Base-by-base conservation (phyloP, 1,139 yeast genomes). In the Sporopachydermia cereana region DNA sequence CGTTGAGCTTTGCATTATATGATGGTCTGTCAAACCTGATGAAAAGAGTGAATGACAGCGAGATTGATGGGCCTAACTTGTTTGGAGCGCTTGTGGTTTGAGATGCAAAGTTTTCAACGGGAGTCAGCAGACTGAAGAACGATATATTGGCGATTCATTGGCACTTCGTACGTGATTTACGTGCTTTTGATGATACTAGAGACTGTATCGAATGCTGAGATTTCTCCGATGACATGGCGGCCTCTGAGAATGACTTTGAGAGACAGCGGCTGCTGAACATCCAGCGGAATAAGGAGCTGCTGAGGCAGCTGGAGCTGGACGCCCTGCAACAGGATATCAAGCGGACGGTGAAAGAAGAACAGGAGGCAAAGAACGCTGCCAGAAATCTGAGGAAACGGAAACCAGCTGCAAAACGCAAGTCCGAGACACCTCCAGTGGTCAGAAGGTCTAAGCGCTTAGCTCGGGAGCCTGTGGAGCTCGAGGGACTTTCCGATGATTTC, bases 221-320 rank as follows among this genome's bases (percentile, higher is more conserved):
- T n/a, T n/a, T n/a, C n/a, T n/a, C n/a, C n/a, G n/a, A n/a, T n/a
- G n/a, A n/a, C n/a, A n/a, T n/a, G n/a, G n/a, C n/a, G n/a, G n/a
- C n/a, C n/a, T n/a, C n/a, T n/a, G n/a, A n/a, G 65, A 48, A 71
- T 58, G 42, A 79, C 36, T 80, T 83, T 57, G 93, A 84, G 60
- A 72, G 67, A 53, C 80, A 79, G 55, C 67, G 93, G 48, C 78
- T 74, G 55, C 84, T 69, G 43, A 76, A 76, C 54, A 76, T 76
- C 39, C 76, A 71, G 44, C 62, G 81, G 47, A 76, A 76, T 53
- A 70, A 71, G 56, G 76, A 70, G 47, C 60, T 76, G 21, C 57
- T 76, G 44, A 64, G 66, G 52, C 68, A 71, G 47, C 57, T 76
- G 44, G 74, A 72, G 48, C 54, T 76, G 20, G 66, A 64, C 36